phyloP scores from a whole-genome alignment of 1,284 basidiomycete genomes.

The Cutaneotrichosporon daszewskae region DNA sequence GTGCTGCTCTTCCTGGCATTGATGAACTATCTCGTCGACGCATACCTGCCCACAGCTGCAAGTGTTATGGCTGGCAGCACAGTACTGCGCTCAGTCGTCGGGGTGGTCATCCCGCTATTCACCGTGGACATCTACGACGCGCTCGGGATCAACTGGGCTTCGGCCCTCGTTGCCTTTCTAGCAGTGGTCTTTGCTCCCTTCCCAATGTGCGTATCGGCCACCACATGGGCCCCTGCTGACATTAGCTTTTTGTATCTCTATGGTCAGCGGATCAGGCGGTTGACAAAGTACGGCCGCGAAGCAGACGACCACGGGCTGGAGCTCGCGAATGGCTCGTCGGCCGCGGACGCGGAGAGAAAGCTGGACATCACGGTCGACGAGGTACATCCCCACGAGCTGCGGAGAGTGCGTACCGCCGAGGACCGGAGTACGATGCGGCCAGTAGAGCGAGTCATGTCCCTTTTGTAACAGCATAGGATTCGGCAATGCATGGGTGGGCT shows the following conservation, averaged over 20 bases:
- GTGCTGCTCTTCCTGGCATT: slow-evolving; percentile 30
- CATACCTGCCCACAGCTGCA: slow-evolving; percentile 51
- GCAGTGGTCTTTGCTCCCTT: slow-evolving; percentile 56
- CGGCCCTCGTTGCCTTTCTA: slow-evolving; percentile 56
- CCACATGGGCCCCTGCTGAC: slow-evolving; percentile 3
- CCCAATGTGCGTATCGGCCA: slow-evolving; percentile 37
- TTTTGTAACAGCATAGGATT: too few relatives aligned
- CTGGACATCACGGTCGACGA: too few relatives aligned
- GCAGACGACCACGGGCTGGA: slow-evolving; percentile 18
- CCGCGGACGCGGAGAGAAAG: too few relatives aligned
- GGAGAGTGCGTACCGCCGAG: too few relatives aligned
- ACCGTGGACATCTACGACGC: slow-evolving; percentile 54
- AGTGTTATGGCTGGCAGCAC: slow-evolving; percentile 63
- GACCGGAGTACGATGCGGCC: too few relatives aligned
- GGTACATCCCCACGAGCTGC: too few relatives aligned
- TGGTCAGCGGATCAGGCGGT: slow-evolving; percentile 18
- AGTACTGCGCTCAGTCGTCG: slow-evolving; percentile 59
- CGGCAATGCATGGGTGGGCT: too few relatives aligned
- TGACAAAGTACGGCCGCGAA: slow-evolving; percentile 21
- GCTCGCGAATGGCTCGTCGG: too few relatives aligned
- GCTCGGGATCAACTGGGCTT: slow-evolving; percentile 59
- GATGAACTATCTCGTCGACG: slow-evolving; percentile 57
- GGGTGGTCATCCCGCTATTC: slow-evolving; percentile 57
- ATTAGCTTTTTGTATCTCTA: slow-evolving; percentile 11
- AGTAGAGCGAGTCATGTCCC: too few relatives aligned